Base-by-base conservation (phyloP, 2,329 filamentous ascomycete genomes). In the Aspergillus sp. region DNA sequence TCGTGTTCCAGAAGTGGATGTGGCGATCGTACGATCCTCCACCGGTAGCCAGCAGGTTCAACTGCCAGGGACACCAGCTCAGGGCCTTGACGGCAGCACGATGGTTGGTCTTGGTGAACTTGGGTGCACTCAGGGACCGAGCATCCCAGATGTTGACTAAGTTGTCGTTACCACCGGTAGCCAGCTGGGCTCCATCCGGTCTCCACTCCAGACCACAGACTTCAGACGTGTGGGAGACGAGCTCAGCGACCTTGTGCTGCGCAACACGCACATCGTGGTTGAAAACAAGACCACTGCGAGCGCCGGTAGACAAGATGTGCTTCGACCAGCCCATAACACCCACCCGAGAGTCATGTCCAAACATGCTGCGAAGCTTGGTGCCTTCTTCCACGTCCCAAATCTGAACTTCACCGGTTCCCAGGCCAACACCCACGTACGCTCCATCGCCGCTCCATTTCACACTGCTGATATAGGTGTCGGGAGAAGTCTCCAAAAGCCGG, bases 1-100 rank as follows among this genome's bases (percentile, higher is more conserved):
- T 97, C 44, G 92, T 95, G 83, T 99, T 99, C 94, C 94, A 99
- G 84, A 99, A 99, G 81, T 99, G 94, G 74, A 99, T 99, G 77
- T 97, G 89, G 64, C 91, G 89, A 72, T 99, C 94, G 74, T 97
- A 95, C 41, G 91, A 95, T 63, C 94, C 94, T 68, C 94, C 94
- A 52, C 94, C 94, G 41, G 94, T 97, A 53, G 94, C 94, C 45
- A 99, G 88, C 46, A 97, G 86, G 81, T 97, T 97, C 75, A 90
- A 86, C 78, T 96, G 94, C 94, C 94, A 99, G 41, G 94, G 94
- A 81, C 94, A 99, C 94, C 94, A 99, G 58, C 91, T 89, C 43
- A 99, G 85, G 54, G 94, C 94, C 84, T 99, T 99, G 77, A 99
- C 92, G 42, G 94, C 94, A 52, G 94, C 94, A 76, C 94, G 94